These are phyloP conservation scores for Sphagnum contortum DNA, from an alignment of 225 moss, liverwort and hornwort genomes.

Conservation along the genomic window DNA sequence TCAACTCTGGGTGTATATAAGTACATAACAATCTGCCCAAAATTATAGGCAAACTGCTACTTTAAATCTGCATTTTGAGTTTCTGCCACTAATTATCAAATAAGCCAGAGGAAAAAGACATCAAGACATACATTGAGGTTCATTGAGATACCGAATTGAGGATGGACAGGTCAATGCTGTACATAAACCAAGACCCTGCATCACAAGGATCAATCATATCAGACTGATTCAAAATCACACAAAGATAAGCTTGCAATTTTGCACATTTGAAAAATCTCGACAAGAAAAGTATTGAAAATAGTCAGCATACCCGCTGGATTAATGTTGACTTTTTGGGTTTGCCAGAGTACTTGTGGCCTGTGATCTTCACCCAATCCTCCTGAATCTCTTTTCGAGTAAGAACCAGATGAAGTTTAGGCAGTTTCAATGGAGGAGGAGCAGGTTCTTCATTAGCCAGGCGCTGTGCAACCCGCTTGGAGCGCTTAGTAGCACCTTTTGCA, in stretches of 20 bases:
- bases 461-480: slow-evolving; percentile 93
- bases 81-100: too few relatives aligned
- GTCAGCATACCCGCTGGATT: slow-evolving; percentile 59
- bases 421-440: slow-evolving; percentile 91
- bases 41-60: too few relatives aligned
- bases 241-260: too few relatives aligned
- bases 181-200: slow-evolving; percentile 94
- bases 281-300: background rate
- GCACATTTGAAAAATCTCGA: too few relatives aligned
- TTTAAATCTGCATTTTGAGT: too few relatives aligned
- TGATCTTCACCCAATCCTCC: slow-evolving; percentile 97
- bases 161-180: slow-evolving; percentile 94
- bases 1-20: too few relatives aligned
- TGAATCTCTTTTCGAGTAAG: slow-evolving; percentile 96
- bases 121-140: slow-evolving; percentile 74
- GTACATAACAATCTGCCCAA: too few relatives aligned
- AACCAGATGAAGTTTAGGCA: slow-evolving; percentile 82
- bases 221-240: too few relatives aligned
- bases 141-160: slow-evolving; percentile 92
- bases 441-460: slow-evolving; percentile 94
- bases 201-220: background rate
- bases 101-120: too few relatives aligned
- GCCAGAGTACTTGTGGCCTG: slow-evolving; percentile 87
- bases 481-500: slow-evolving; percentile 80
- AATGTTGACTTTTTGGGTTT: slow-evolving; percentile 94